Evolutionary conservation across 768 basidiomycete species (phyloP), one percentile per base, ranked within the genome.

Genomic region (Cystofilobasidium capitatum): DNA sequence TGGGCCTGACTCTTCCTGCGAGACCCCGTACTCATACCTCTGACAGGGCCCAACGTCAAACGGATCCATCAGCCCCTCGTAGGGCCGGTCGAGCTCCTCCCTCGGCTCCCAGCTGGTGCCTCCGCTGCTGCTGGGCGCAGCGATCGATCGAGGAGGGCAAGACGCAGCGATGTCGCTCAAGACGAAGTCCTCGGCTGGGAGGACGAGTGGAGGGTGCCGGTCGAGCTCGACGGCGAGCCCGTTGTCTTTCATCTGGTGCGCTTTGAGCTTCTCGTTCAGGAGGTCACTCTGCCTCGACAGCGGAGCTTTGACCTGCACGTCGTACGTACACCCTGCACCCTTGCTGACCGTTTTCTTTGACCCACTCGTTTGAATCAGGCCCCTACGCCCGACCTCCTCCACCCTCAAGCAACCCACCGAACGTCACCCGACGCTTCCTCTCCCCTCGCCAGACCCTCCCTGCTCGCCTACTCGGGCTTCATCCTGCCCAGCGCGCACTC

Each of bases 381-480:
- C 72, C 74, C 45, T 70, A 75, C 36, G 71, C 73, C 65, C 71
- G 73, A n/a, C 69, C 71, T 65, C 71, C 72, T 61, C 72, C 75
- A 65, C 74, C 75, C 55, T 37, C 72, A 17, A 63, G 71, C 36
- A 69, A 72, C 24, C 45, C 73, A 33, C 70, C 69, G 45, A 78
- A 83, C 71, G 84, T 83, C 20, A 78, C 79, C 20, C 44, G 78
- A 82, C 22, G 77, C 71, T 84, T 86, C 62, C 74, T 86, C 39
- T 71, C 76, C 59, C 74, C 77, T 14, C 71, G 72, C 64, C 58
- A 80, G 83, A 10, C 80, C 81, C 60, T 78, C 79, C 36, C 82
- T 89, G 44, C 84, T 81, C 49, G 82, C 86, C 75, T 81, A 83
- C 72, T 88, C 89, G 75, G 83, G 84, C 13, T 84, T 88, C 75